These are phyloP conservation scores for Saksenaea oblongispora DNA, from an alignment of 371 early-diverging fungal species.

Conservation along the genomic window DNA sequence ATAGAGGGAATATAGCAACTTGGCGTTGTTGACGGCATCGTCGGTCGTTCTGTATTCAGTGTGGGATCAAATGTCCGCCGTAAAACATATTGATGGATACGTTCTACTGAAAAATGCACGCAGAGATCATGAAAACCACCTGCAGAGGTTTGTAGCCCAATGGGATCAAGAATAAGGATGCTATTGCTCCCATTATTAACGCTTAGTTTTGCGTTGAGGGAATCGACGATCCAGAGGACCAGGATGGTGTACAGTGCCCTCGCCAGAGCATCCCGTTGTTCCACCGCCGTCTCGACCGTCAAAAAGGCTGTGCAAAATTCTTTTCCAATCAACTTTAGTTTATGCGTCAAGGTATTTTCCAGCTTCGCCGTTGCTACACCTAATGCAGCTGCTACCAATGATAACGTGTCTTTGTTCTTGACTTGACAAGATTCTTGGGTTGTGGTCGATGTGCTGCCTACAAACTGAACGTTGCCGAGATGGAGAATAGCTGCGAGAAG, in stretches of 20 bases:
- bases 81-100: conserved; percentile 61
- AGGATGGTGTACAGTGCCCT: conserved; percentile 74
- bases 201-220: conserved; percentile 69
- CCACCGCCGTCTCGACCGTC: conserved; percentile 63
- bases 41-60: not conserved
- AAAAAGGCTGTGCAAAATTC: conserved; percentile 85
- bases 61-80: conserved; percentile 9
- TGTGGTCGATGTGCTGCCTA: conserved; percentile 44
- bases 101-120: conserved; percentile 84
- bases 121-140: conserved; percentile 75
- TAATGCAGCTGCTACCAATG: conserved; percentile 76
- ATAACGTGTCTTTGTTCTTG: conserved; percentile 70
- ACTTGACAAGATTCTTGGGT: conserved; percentile 49
- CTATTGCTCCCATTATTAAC: conserved; percentile 50
- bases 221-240: conserved; percentile 77
- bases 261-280: conserved; percentile 72
- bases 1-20: conserved; percentile 9
- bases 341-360: conserved; percentile 69
- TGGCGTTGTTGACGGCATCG: conserved; percentile 9
- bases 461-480: conserved; percentile 74
- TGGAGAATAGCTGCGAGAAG: conserved; percentile 78
- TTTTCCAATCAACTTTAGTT: conserved; percentile 58
- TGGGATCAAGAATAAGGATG: conserved; percentile 73
- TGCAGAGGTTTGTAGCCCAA: conserved; percentile 63
- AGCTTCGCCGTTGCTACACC: conserved; percentile 63